These are phyloP conservation scores for Astrocystis sublimbata DNA, from an alignment of 495 filamentous ascomycete species.

Conservation along the genomic window DNA sequence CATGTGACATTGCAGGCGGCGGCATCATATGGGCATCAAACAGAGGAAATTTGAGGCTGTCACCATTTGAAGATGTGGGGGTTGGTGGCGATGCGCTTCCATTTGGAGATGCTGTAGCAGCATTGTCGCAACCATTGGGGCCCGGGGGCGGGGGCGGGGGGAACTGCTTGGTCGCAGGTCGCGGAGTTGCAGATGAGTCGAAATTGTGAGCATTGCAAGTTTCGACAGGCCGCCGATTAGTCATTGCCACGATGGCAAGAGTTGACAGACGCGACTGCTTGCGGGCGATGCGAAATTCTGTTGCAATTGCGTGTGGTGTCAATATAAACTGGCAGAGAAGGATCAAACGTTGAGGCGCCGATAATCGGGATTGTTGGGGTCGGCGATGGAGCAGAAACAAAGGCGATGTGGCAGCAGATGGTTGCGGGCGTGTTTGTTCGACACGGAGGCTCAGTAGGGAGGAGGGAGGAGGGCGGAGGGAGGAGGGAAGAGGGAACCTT, in stretches of 20 bases:
- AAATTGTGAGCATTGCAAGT: slow-evolving; percentile 39
- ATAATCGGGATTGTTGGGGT: slow-evolving; percentile 17
- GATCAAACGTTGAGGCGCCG: neutral
- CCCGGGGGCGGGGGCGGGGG: slow-evolving; percentile 17
- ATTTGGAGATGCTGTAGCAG: slow-evolving; percentile 18
- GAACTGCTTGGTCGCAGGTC: slow-evolving; percentile 26
- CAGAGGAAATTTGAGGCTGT: slow-evolving; percentile 11
- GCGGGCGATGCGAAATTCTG: slow-evolving; percentile 28
- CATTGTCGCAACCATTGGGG: slow-evolving; percentile 19
- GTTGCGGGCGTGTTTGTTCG: neutral
- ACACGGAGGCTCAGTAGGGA: too few species aligned
- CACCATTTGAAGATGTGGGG: slow-evolving; percentile 27
- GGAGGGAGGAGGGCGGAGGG: neutral
- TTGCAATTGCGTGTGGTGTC: slow-evolving; percentile 2
- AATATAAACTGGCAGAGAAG: neutral
- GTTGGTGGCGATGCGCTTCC: slow-evolving; percentile 29
- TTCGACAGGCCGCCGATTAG: slow-evolving; percentile 37
- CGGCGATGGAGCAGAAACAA: neutral
- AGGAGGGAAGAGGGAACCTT: neutral
- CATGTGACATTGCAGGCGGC: too few species aligned
- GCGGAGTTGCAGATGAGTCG: slow-evolving; percentile 25
- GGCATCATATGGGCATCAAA: slow-evolving; percentile 15
- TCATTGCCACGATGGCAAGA: slow-evolving; percentile 55
- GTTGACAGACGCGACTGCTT: slow-evolving; percentile 43
- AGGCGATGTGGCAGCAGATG: neutral